phyloP scores from a whole-genome alignment of 2,329 filamentous ascomycete species.

The Alternaria sp. region DNA sequence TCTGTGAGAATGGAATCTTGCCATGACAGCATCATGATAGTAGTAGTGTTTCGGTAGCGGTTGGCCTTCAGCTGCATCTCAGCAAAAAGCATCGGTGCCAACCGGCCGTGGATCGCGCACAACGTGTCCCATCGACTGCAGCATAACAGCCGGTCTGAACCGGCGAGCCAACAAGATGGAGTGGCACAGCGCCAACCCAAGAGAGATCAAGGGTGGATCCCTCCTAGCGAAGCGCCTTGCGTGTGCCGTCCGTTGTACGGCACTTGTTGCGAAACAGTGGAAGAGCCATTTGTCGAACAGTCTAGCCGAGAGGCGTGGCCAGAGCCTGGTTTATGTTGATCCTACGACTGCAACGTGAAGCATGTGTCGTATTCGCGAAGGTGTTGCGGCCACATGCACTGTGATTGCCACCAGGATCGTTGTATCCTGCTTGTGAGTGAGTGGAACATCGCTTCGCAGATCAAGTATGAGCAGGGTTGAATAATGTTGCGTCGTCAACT shows the following conservation, averaged over 20 bases:
- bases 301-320: constrained; percentile 4
- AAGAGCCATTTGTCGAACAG: constrained; percentile 8
- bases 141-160: constrained; percentile 16
- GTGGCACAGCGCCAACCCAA: constrained; percentile 24
- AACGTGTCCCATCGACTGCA: constrained; percentile 24
- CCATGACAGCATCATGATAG: not conserved
- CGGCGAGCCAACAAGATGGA: constrained; percentile 26
- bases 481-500: not conserved
- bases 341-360: not conserved
- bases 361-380: not conserved
- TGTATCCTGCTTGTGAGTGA: not conserved
- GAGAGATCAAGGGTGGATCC: constrained; percentile 21
- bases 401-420: not conserved
- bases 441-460: not conserved
- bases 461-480: not conserved
- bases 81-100: constrained; percentile 16
- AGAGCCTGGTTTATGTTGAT: not conserved
- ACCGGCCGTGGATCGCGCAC: constrained; percentile 22
- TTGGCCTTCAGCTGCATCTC: constrained; percentile 21
- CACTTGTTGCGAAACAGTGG: constrained; percentile 7
- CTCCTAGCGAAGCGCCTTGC: constrained; percentile 25
- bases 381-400: not conserved
- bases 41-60: constrained; percentile 14
- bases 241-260: constrained; percentile 8
- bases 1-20: not conserved